A percentile compares a stretch with the other conserved stretches of the same genome.
These are phyloP conservation scores for Entomortierella beljakovae DNA, from an alignment of 192 early-diverging fungal species.

Conservation along the genomic window DNA sequence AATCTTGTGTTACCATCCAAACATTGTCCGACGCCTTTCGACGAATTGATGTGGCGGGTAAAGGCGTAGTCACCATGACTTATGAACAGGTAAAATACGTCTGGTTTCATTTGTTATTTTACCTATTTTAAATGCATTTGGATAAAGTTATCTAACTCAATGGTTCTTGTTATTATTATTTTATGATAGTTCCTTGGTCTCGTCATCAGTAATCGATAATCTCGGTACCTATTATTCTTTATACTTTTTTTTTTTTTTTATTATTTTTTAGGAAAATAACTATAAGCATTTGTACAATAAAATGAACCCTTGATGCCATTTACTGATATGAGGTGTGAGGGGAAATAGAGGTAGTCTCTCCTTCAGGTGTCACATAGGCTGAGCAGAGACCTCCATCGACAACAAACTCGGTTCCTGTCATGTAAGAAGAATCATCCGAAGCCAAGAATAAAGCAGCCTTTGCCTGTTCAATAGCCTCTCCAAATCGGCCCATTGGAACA, in stretches of 20 bases:
- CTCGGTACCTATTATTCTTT: neutral
- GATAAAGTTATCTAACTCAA: no score
- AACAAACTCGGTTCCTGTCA: constrained; percentile 85
- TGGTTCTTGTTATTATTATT: no score
- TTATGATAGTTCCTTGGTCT: constrained; percentile 37
- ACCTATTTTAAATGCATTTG: no score
- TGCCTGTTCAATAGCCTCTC: constrained; percentile 90
- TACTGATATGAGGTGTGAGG: constrained; percentile 51
- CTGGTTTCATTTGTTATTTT: neutral
- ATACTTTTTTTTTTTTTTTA: constrained; percentile 10
- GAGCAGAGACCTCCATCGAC: constrained; percentile 85
- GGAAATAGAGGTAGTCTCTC: constrained; percentile 41
- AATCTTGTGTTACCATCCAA: constrained; percentile 74
- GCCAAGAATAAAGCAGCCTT: constrained; percentile 86
- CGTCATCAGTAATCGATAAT: constrained; percentile 37
- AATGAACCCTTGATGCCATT: no score
- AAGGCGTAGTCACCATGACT: constrained; percentile 70
- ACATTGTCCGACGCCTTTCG: constrained; percentile 71
- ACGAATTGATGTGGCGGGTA: constrained; percentile 63
- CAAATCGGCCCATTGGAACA: constrained; percentile 87
- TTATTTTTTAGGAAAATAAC: neutral
- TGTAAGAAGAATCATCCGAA: constrained; percentile 79
- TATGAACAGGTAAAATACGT: constrained; percentile 62
- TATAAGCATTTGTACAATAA: no score
- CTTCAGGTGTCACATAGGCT: constrained; percentile 72